Evolutionary conservation across 108 stramenopile genomes (phyloP).

Genomic region (Skeletonema costatum): DNA sequence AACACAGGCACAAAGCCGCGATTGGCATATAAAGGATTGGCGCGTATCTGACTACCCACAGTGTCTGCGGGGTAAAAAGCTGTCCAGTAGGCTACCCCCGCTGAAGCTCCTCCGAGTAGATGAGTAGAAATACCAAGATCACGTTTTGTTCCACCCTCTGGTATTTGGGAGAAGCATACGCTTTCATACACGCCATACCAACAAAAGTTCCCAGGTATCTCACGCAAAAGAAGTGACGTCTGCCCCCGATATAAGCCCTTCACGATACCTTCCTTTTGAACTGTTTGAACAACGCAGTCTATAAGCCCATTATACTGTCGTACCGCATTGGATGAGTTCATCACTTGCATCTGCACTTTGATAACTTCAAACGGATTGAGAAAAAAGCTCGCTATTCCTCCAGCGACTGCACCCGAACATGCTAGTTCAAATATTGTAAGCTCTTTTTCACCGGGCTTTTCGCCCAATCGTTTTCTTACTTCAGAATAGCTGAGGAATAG

Average conservation of each 20-base stretch:
- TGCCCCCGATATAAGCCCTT: constrained; percentile 54
- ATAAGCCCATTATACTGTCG: constrained; percentile 43
- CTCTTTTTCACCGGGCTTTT: constrained; percentile 25
- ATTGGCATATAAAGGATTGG: constrained; percentile 42
- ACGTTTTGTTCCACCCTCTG: constrained; percentile 53
- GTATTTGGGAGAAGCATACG: constrained; percentile 50
- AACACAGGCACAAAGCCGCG: constrained; percentile 33
- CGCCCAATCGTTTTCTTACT: constrained; percentile 39
- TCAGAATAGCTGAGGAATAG: constrained; percentile 44
- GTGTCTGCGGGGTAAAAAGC: constrained; percentile 62
- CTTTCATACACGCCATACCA: constrained; percentile 58
- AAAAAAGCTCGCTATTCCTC: constrained; percentile 35
- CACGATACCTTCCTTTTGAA: constrained; percentile 45
- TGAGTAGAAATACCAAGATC: constrained; percentile 48
- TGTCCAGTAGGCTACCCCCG: constrained; percentile 58
- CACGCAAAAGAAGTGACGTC: constrained; percentile 31
- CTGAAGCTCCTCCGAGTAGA: constrained; percentile 48
- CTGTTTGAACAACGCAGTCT: constrained; percentile 50
- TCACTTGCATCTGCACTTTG: constrained; percentile 50
- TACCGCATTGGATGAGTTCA: constrained; percentile 32
- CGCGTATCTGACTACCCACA: constrained; percentile 45
- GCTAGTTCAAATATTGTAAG: constrained; percentile 41
- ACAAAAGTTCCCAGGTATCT: constrained; percentile 52
- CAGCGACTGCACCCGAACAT: constrained; percentile 45
- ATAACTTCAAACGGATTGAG: constrained; percentile 53